Percentiles rank a stretch among this genome's conserved stretches.
These are phyloP conservation scores for Suillus variegatus DNA, from an alignment of 768 basidiomycete species.

Conservation along the genomic window DNA sequence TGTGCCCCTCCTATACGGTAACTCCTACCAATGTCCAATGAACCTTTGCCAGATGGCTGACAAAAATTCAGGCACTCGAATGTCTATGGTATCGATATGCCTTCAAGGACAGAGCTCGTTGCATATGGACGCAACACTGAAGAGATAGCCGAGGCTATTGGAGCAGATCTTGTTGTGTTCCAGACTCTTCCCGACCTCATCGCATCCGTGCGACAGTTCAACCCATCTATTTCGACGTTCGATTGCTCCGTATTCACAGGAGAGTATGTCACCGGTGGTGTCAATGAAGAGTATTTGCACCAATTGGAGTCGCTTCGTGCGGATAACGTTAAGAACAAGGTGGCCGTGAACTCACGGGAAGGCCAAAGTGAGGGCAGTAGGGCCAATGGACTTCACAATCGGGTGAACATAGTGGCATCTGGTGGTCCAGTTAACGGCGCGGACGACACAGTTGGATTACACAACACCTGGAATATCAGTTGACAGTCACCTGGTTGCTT, in stretches of 20 bases:
- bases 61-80: constrained; percentile 66
- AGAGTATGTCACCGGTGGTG: constrained; percentile 93
- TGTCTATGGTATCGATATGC: constrained; percentile 99
- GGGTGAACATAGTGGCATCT: constrained; percentile 29
- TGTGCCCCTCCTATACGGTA: constrained; percentile 96
- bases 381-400: constrained; percentile 18
- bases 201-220: constrained; percentile 82
- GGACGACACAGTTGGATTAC: constrained; percentile 78
- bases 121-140: constrained; percentile 74
- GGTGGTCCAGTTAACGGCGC: constrained; percentile 57
- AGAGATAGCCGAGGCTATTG: constrained; percentile 78
- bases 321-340: constrained; percentile 75
- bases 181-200: constrained; percentile 90
- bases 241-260: constrained; percentile 99
- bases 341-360: constrained; percentile 17
- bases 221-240: constrained; percentile 72
- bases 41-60: constrained; percentile 10
- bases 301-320: constrained; percentile 75
- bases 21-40: constrained; percentile 11
- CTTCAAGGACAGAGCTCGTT: constrained; percentile 90
- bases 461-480: constrained; percentile 63
- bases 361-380: constrained; percentile 34
- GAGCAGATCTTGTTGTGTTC: constrained; percentile 94
- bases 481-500: constrained; percentile 17
- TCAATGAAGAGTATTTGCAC: constrained; percentile 79